These are phyloP conservation scores for Penicillium manginii DNA, from an alignment of 495 filamentous ascomycete species.

Conservation along the genomic window DNA sequence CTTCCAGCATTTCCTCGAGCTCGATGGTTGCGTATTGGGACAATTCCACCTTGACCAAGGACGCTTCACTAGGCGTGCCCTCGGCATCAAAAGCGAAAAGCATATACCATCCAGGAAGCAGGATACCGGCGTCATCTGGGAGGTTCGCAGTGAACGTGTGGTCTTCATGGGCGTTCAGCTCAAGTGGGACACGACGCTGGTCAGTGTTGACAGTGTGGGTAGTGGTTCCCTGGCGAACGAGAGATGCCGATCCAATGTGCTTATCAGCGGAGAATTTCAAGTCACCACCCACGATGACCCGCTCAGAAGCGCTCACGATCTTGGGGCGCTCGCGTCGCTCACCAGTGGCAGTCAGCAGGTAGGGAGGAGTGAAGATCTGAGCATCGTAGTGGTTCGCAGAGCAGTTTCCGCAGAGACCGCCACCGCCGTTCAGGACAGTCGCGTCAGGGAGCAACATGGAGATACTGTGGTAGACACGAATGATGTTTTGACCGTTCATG, in stretches of 20 bases:
- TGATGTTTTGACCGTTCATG: slow-evolving; percentile 43
- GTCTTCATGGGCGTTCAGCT: neutral
- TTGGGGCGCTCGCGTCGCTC: slow-evolving; percentile 44
- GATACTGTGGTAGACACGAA: slow-evolving; percentile 60
- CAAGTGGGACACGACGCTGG: slow-evolving; percentile 55
- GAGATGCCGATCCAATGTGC: slow-evolving; percentile 21
- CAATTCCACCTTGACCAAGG: slow-evolving; percentile 25
- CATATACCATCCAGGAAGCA: slow-evolving; percentile 61
- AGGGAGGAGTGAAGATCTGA: slow-evolving; percentile 60
- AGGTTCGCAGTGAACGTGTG: slow-evolving; percentile 2
- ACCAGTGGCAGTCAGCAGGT: slow-evolving; percentile 52
- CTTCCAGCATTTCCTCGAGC: slow-evolving; percentile 7
- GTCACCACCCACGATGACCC: slow-evolving; percentile 15
- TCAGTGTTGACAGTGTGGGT: slow-evolving; percentile 65
- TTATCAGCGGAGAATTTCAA: slow-evolving; percentile 19
- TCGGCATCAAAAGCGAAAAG: slow-evolving; percentile 53
- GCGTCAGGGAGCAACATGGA: slow-evolving; percentile 60
- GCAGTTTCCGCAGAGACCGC: slow-evolving; percentile 59
- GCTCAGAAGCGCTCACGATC: slow-evolving; percentile 28
- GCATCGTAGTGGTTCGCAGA: slow-evolving; percentile 60
- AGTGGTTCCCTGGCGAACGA: slow-evolving; percentile 51
- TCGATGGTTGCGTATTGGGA: slow-evolving; percentile 1
- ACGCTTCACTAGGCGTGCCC: slow-evolving; percentile 54
- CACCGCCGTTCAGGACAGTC: slow-evolving; percentile 57
- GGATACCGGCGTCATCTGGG: slow-evolving; percentile 49